Percentiles rank a stretch among this genome's conserved stretches.
These are phyloP conservation scores for Paramecium tetraurelia DNA, from an alignment of 73 alveolate species.

Conservation along the genomic window DNA sequence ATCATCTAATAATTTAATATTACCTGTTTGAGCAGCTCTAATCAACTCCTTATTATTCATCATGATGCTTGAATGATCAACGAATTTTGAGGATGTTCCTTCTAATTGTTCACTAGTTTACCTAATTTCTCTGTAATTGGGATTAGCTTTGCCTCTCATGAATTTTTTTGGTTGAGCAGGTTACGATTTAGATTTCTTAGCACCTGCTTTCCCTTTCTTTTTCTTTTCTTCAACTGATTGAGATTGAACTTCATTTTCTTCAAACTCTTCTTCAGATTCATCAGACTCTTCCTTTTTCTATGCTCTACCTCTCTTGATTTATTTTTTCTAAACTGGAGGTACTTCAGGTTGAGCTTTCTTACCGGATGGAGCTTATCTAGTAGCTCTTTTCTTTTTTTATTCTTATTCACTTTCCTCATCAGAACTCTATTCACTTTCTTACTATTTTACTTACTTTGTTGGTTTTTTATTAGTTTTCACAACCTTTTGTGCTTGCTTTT, in stretches of 20 bases:
- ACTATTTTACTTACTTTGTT: not conserved
- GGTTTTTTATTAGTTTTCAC: not conserved
- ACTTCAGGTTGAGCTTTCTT: not conserved
- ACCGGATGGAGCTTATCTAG: not conserved
- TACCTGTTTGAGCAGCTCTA: constrained; percentile 72
- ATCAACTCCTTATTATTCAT: constrained; percentile 46
- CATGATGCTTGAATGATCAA: not conserved
- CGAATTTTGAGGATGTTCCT: not conserved
- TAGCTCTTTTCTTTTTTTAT: not conserved
- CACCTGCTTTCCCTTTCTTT: not conserved
- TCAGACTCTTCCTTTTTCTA: not conserved
- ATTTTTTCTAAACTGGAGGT: not conserved
- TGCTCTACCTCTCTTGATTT: not conserved
- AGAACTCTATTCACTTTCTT: not conserved
- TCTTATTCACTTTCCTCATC: not conserved
- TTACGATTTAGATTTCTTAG: not conserved
- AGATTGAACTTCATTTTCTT: not conserved
- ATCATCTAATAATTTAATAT: constrained; percentile 63
- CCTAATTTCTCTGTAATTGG: not conserved
- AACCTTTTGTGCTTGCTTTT: not conserved
- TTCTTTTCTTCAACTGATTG: not conserved
- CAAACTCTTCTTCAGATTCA: not conserved
- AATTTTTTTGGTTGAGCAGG: not conserved
- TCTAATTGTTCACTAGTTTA: not conserved
- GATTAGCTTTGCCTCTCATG: not conserved